Percentiles rank a stretch among this genome's conserved stretches.
phyloP scores from a whole-genome alignment of 768 basidiomycete genomes.

The Lactarius quietus region DNA sequence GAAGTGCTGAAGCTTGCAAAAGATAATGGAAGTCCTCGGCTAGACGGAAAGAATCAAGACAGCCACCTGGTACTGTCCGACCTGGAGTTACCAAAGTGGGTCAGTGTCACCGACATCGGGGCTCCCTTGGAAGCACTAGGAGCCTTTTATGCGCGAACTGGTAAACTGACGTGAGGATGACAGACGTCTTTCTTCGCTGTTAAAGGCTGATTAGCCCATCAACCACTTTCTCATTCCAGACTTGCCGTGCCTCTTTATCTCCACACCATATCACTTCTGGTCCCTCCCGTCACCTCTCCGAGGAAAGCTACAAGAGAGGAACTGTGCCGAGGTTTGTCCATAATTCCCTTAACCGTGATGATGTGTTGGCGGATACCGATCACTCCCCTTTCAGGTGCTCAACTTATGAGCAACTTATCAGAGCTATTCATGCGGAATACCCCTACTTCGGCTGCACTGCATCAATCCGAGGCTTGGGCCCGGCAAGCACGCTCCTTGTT shows the following conservation, averaged over 20 bases:
- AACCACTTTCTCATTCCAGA: conserved; percentile 33
- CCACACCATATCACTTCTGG: conserved; percentile 58
- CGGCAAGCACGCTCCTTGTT: conserved; percentile 43
- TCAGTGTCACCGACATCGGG: conserved; percentile 54
- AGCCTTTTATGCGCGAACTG: conserved; percentile 52
- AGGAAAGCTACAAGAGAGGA: conserved; percentile 41
- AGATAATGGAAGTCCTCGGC: conserved; percentile 29
- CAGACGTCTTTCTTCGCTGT: conserved; percentile 5
- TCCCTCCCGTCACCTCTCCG: conserved; percentile 38
- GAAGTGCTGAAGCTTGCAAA: conserved; percentile 41
- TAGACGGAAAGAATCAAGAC: conserved; percentile 19
- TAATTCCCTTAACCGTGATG: neutral
- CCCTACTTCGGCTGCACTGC: conserved; percentile 37
- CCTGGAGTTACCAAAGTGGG: conserved; percentile 59
- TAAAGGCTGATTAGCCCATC: conserved; percentile 17
- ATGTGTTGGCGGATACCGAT: neutral
- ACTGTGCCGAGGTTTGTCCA: conserved; percentile 52
- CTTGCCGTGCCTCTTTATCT: conserved; percentile 64
- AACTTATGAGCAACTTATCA: conserved; percentile 48
- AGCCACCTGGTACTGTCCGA: conserved; percentile 35
- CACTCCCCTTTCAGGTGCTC: conserved; percentile 35
- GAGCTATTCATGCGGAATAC: conserved; percentile 39
- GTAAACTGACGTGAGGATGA: conserved; percentile 51
- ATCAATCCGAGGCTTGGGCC: conserved; percentile 60
- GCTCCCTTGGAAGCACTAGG: conserved; percentile 68